These are phyloP conservation scores for Penicillium salamii DNA, from an alignment of 495 filamentous ascomycete genomes.

Conservation along the genomic window DNA sequence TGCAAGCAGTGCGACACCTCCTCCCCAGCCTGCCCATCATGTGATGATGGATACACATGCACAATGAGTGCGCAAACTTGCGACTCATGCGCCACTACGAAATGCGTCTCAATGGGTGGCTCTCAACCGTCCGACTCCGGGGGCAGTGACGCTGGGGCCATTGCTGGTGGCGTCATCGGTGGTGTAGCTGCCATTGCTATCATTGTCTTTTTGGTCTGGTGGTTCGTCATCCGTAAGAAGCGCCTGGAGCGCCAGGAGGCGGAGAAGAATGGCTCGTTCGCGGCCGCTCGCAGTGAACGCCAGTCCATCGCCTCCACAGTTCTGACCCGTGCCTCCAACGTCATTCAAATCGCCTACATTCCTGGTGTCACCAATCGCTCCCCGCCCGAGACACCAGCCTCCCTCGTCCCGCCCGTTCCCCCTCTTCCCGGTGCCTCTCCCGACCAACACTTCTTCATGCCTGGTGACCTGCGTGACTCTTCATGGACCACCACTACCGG, in stretches of 20 bases:
- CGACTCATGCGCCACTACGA: slow-evolving; percentile 54
- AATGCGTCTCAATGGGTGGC: slow-evolving; percentile 48
- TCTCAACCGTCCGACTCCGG: slow-evolving; percentile 19
- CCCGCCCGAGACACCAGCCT: slow-evolving; percentile 71
- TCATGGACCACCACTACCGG: slow-evolving; percentile 70
- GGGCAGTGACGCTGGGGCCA: slow-evolving; percentile 70
- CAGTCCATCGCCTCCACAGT: slow-evolving; percentile 96
- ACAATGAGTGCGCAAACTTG: slow-evolving; percentile 55
- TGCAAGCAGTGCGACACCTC: slow-evolving; percentile 41
- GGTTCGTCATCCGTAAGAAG: slow-evolving; percentile 78
- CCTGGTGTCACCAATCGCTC: slow-evolving; percentile 95
- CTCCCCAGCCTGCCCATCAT: slow-evolving; percentile 51
- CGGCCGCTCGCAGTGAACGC: slow-evolving; percentile 71
- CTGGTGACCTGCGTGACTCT: slow-evolving; percentile 86
- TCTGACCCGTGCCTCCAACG: slow-evolving; percentile 92
- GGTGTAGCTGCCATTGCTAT: slow-evolving; percentile 66
- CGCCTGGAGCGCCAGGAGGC: slow-evolving; percentile 57
- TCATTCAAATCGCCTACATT: slow-evolving; percentile 99
- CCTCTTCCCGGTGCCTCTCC: slow-evolving; percentile 75
- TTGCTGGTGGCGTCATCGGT: slow-evolving; percentile 81
- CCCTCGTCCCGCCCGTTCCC: slow-evolving; percentile 88
- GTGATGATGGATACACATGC: slow-evolving; percentile 49
- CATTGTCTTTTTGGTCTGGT: slow-evolving; percentile 78
- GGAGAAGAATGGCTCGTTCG: slow-evolving; percentile 53
- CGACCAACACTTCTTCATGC: slow-evolving; percentile 92